These are phyloP conservation scores for Hemileccinum impolitum DNA, from an alignment of 768 basidiomycete species.

Conservation along the genomic window DNA sequence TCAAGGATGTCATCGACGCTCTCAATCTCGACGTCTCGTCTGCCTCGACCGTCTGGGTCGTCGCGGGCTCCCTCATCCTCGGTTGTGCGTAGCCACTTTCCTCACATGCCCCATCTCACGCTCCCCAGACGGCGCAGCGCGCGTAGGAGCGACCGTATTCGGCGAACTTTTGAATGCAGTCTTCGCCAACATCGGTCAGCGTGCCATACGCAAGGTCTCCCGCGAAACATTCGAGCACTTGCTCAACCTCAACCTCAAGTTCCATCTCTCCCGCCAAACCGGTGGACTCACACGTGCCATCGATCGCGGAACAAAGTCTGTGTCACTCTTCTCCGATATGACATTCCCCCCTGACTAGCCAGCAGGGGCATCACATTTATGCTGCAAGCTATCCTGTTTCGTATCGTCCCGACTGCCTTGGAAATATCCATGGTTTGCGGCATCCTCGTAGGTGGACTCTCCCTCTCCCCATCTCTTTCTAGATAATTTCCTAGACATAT, in stretches of 20 bases:
- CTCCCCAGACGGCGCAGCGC: conserved; percentile 77
- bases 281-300: conserved; percentile 96
- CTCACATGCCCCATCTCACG: neutral
- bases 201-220: conserved; percentile 91
- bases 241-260: conserved; percentile 84
- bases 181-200: conserved; percentile 94
- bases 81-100: conserved; percentile 65
- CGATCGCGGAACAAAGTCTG: conserved; percentile 94
- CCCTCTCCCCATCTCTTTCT: neutral
- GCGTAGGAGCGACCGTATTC: conserved; percentile 86
- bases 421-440: conserved; percentile 98
- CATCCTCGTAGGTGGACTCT: conserved; percentile 65
- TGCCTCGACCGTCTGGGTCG: conserved; percentile 79
- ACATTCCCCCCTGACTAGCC: neutral
- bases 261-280: conserved; percentile 91
- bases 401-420: conserved; percentile 92
- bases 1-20: conserved; percentile 88
- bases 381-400: conserved; percentile 88
- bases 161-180: conserved; percentile 92
- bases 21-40: conserved; percentile 80
- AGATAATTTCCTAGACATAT: conserved; percentile 60
- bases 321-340: neutral
- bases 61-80: conserved; percentile 85
- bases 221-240: conserved; percentile 95
- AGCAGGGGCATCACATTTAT: conserved; percentile 93